A percentile compares a stretch with the other conserved stretches of the same genome.
Evolutionary conservation across 768 basidiomycete genomes (phyloP).

Genomic region (Calocera cornea): DNA sequence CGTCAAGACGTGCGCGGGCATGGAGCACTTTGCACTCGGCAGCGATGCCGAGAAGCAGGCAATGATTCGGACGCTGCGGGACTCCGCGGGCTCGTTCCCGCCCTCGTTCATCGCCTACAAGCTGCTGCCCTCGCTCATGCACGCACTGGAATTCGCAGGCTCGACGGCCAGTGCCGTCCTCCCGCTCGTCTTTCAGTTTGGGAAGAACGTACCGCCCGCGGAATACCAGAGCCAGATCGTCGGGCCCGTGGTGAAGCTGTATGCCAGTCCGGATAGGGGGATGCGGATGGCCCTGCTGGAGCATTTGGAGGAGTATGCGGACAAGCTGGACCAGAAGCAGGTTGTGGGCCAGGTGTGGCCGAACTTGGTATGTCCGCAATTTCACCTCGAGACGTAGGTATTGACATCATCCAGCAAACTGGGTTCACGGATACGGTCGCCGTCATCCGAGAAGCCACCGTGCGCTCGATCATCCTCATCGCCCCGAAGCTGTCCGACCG

Average conservation of each 20-base stretch:
- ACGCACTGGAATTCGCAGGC: slow-evolving; percentile 66
- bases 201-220: slow-evolving; percentile 46
- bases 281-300: slow-evolving; percentile 90
- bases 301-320: slow-evolving; percentile 66
- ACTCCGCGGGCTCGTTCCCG: slow-evolving; percentile 68
- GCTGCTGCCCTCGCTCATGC: slow-evolving; percentile 74
- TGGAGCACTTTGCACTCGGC: slow-evolving; percentile 73
- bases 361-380: slow-evolving; percentile 48
- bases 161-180: slow-evolving; percentile 62
- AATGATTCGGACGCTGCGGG: slow-evolving; percentile 63
- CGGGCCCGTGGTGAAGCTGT: slow-evolving; percentile 70
- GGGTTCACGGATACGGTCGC: slow-evolving; percentile 93
- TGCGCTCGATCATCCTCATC: slow-evolving; percentile 71
- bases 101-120: slow-evolving; percentile 70
- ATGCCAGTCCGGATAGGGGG: slow-evolving; percentile 78
- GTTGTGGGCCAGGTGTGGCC: slow-evolving; percentile 89
- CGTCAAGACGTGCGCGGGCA: slow-evolving; percentile 67
- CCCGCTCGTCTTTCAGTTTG: slow-evolving; percentile 72
- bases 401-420: slow-evolving; percentile 49
- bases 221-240: slow-evolving; percentile 50
- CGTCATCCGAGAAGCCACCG: slow-evolving; percentile 85
- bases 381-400: neutral
- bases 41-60: slow-evolving; percentile 66
- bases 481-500: slow-evolving; percentile 86
- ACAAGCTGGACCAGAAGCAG: slow-evolving; percentile 71